phyloP scores from a whole-genome alignment of 1,284 basidiomycete species.

The Fomitopsis palustris region DNA sequence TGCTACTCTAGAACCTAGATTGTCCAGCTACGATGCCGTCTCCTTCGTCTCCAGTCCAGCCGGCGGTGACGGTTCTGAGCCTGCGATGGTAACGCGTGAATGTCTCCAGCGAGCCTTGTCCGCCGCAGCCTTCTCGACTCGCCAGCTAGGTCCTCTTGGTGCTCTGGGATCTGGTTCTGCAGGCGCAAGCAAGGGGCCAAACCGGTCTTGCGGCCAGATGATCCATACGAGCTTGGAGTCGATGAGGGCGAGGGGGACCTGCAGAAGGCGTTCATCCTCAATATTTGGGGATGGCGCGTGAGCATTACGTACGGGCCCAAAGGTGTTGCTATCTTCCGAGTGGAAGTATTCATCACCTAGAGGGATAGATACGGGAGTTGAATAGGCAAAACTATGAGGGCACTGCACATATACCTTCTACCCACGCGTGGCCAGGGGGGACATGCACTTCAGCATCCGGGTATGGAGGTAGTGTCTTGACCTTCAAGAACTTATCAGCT shows the following conservation, averaged over 20 bases:
- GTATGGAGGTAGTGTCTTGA: constrained; percentile 70
- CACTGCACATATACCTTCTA: constrained; percentile 57
- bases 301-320: constrained; percentile 55
- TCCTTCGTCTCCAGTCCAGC: neutral
- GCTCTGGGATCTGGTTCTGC: constrained; percentile 21
- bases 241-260: constrained; percentile 63
- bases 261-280: neutral
- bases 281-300: neutral
- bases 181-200: constrained; percentile 38
- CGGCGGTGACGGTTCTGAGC: neutral
- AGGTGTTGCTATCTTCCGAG: constrained; percentile 69
- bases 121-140: constrained; percentile 40
- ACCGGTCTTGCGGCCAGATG: constrained; percentile 59
- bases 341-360: constrained; percentile 63
- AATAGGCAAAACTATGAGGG: too few species aligned
- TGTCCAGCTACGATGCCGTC: neutral
- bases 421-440: constrained; percentile 66
- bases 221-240: constrained; percentile 59
- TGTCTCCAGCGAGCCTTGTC: constrained; percentile 43
- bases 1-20: neutral
- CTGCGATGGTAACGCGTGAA: constrained; percentile 36
- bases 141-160: constrained; percentile 38
- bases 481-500: constrained; percentile 17
- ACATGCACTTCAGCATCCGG: constrained; percentile 52
- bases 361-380: too few species aligned